Base-by-base conservation (phyloP, 805 yeast species). In the Lachancea dasiensis region DNA sequence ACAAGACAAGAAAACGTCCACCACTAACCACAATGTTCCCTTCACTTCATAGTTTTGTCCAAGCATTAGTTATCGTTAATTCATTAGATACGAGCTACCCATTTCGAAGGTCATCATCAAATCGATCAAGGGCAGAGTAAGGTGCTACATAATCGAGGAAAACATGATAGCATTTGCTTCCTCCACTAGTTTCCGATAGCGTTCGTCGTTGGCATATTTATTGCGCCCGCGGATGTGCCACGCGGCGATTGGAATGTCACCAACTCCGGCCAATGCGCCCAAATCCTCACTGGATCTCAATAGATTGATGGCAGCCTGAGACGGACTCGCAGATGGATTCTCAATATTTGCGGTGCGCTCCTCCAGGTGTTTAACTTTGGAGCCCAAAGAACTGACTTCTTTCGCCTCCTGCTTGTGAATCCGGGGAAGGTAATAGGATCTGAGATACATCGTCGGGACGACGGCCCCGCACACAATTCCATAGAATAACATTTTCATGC, bases 401-500 rank as follows among this genome's bases (percentile, higher is more conserved):
- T 15, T 14, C 14, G 26, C 32, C 10, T 37, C 36, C n/a, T 37
- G 24, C 20, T 17, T 26, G 22, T 27, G 21, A 13, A 45, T 34
- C 5, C 36, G 44, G 3, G 55, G 54, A n/a, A 47, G 27, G 24
- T 40, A 40, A 24, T 49, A 46, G 22, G 43, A 38, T 23, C 51
- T 40, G 21, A 48, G 27, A 25, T 54, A 54, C 36, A 55, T 40
- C 3, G 58, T 47, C 4, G 62, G 62, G 3, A 56, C 50, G 22
- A 51, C 43, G 3, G 60, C 57, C 20, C 56, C 60, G 27, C 59
- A 49, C 2, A 49, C 46, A 10, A 50, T 28, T 6, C 58, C 62
- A 21, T 54, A 27, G 44, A 54, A 41, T 27, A 55, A 27, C 28
- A 48, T 49, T 24, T 44, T 49, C 43, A 54, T 48, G 16, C 50